Percentiles rank a stretch among this genome's conserved stretches.
These are phyloP conservation scores for Moesziomyces aphidis DNA, from an alignment of 1,284 basidiomycete species.

Conservation along the genomic window DNA sequence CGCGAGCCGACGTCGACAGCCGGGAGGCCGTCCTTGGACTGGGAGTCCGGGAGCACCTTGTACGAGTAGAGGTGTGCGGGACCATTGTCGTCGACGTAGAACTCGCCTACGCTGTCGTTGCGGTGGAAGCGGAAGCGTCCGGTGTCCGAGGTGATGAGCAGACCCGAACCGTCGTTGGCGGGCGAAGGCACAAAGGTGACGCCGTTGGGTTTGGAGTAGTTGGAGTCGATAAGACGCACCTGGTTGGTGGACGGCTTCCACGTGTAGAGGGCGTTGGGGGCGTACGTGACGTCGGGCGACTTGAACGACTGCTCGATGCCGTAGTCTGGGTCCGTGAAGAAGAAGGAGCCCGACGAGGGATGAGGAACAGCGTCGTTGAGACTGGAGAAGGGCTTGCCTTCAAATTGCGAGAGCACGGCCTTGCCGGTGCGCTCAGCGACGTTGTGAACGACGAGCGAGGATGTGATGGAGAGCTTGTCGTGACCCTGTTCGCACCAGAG, in stretches of 20 bases:
- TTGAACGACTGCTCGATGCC: constrained; percentile 53
- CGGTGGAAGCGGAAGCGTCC: constrained; percentile 37
- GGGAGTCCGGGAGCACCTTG: constrained; percentile 23
- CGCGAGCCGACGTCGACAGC: constrained; percentile 25
- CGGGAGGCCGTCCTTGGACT: constrained; percentile 24
- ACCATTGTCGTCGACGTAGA: constrained; percentile 34
- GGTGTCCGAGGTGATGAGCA: constrained; percentile 46
- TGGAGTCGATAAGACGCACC: constrained; percentile 34
- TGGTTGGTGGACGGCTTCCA: constrained; percentile 37
- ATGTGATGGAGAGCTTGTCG: constrained; percentile 23
- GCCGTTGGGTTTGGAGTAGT: constrained; percentile 50
- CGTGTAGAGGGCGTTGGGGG: constrained; percentile 46
- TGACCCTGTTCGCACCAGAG: constrained; percentile 53
- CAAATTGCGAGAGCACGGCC: constrained; percentile 9
- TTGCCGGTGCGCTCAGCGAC: constrained; percentile 11
- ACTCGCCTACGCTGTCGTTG: constrained; percentile 34
- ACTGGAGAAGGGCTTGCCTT: constrained; percentile 49
- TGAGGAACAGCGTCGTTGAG: constrained; percentile 51
- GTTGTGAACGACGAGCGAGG: constrained; percentile 34
- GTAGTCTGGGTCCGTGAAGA: constrained; percentile 57
- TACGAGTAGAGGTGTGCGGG: constrained; percentile 37
- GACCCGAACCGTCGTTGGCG: constrained; percentile 30
- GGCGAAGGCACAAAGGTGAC: constrained; percentile 44
- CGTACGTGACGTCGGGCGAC: constrained; percentile 24
- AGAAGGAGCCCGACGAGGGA: constrained; percentile 36